Percentiles rank a stretch among this genome's conserved stretches.
phyloP scores from a whole-genome alignment of 768 basidiomycete genomes.

The Lentinula raphanica region DNA sequence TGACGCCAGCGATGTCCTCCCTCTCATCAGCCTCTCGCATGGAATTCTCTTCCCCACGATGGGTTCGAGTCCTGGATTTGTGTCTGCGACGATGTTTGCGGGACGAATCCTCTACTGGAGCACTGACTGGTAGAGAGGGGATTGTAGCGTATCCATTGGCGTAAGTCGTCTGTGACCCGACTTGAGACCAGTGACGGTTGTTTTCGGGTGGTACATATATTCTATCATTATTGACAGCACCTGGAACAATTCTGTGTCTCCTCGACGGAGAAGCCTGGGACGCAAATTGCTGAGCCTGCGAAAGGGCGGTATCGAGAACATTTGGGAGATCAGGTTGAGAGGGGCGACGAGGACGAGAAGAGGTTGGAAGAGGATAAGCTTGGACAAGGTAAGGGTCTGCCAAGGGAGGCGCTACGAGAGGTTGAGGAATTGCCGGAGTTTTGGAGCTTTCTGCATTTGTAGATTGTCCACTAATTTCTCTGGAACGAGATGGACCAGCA shows the following conservation, averaged over 20 bases:
- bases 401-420: background rate
- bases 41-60: background rate
- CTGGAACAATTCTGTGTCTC: conserved; percentile 3
- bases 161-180: background rate
- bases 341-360: background rate
- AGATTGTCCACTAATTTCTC: background rate
- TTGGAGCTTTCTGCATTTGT: background rate
- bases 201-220: background rate
- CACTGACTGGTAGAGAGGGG: background rate
- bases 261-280: background rate
- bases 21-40: background rate
- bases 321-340: background rate
- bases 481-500: conserved; percentile 1
- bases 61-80: conserved; percentile 2
- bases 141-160: background rate
- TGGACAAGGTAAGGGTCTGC: background rate
- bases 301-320: conserved; percentile 1
- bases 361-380: background rate
- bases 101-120: background rate
- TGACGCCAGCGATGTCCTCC: conserved; percentile 4
- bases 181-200: background rate
- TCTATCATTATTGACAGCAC: background rate
- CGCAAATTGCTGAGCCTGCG: conserved; percentile 1
- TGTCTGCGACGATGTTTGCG: conserved; percentile 1
- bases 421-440: background rate